Conservation (phyloP, 345 rosid species). For the Boechera divaricarpa region DNA sequence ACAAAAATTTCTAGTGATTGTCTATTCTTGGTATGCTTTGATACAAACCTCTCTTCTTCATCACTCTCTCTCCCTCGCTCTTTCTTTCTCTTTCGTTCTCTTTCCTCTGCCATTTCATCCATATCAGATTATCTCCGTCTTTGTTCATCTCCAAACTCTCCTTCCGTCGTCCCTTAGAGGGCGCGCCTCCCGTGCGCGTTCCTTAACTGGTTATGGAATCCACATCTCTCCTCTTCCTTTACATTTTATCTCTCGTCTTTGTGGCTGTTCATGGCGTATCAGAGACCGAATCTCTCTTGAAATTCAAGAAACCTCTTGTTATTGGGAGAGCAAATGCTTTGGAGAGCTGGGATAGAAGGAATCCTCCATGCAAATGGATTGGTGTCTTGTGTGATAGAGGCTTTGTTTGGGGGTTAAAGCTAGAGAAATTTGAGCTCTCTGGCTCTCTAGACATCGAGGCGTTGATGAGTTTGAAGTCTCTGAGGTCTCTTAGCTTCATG, state of each 20-base stretch:
- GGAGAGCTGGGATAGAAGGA: slow-evolving; percentile 51
- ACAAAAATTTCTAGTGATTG: slow-evolving; percentile 11
- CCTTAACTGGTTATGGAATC: slow-evolving; percentile 41
- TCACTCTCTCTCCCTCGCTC: slow-evolving; percentile 2
- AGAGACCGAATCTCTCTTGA: slow-evolving; percentile 59
- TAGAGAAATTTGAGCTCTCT: slow-evolving; percentile 63
- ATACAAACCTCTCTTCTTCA: slow-evolving; percentile 32
- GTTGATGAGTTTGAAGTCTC: slow-evolving; percentile 46
- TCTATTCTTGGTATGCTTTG: slow-evolving; percentile 36
- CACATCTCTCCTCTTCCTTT: slow-evolving; percentile 24
- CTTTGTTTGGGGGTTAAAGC: slow-evolving; percentile 63
- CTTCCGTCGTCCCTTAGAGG: slow-evolving; percentile 55
- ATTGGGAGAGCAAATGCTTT: slow-evolving; percentile 42
- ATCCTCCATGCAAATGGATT: slow-evolving; percentile 64
- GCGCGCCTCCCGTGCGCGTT: slow-evolving; percentile 63
- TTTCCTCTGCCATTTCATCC: slow-evolving; percentile 27
- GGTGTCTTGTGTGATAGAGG: slow-evolving; percentile 62
- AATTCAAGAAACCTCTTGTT: slow-evolving; percentile 59
- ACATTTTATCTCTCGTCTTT: slow-evolving; percentile 14
- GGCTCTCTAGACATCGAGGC: slow-evolving; percentile 58
- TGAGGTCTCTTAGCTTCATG: slow-evolving; percentile 69
- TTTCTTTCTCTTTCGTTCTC: slow-evolving; percentile 26
- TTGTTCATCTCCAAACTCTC: slow-evolving; percentile 39
- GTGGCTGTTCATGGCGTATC: slow-evolving; percentile 43
- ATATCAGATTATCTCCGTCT: neutral